Evolutionary conservation across 352 stramenopile species (phyloP), one percentile per base, ranked within the genome.

Genomic region (Phytophthora boehmeriae): DNA sequence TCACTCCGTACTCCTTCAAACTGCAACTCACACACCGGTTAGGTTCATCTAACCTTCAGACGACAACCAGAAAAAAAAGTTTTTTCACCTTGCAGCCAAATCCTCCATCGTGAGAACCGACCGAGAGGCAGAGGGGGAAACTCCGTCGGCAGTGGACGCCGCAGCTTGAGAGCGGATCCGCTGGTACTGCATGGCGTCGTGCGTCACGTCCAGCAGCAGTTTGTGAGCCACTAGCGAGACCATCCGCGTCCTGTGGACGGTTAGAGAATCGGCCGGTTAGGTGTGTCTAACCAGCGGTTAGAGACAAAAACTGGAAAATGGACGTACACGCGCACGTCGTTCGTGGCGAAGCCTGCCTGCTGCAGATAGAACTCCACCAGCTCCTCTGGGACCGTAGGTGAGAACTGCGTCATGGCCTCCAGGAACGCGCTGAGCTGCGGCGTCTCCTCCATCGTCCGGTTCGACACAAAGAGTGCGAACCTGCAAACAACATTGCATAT

Each of bases 161-260:
- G 57, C 59, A 1, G 64, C 41, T 22, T 86, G 72, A 23, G 78
- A 61, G 4, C 83, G 83, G 39, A 92, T 83, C 23, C 83, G 79
- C 50, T 92, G 85, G 62, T 82, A 90, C 68, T 92, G 82, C 80
- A 92, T 86, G 11, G 85, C 71, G 55, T 94, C 85, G 48, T 92
- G 85, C 1, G 76, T 78, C 19, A 92, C 85, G 57, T 94, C 85
- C 45, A 92, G 56, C 27, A 94, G 55, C n/a, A 94, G 86, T 57
- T 94, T 92, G 69, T 94, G 85, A 1, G 81, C 83, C 2, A 69
- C 83, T 17, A 94, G 67, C 20, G 79, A 82, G 28, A 94, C 72
- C 59, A 92, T 65, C 0, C 83, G 75, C 35, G 86, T 73, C 36
- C 85, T 93, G 50, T 1, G 19, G 4, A 30, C 6, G 25, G 25